Base-by-base conservation (phyloP, 768 basidiomycete genomes). In the Leccinum longicurvipes region DNA sequence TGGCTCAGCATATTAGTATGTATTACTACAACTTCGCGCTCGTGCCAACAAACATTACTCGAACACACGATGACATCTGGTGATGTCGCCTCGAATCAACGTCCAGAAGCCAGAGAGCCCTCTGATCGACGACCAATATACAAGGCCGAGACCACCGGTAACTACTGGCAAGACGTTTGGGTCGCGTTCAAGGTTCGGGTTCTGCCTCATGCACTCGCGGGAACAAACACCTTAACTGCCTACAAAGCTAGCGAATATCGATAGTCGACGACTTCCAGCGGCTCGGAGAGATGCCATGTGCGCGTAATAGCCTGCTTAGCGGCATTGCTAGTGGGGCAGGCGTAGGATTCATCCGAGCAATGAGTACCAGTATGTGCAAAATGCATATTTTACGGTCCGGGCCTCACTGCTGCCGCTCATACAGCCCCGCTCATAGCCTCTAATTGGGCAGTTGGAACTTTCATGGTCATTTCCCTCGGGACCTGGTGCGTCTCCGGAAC, bases 311-410 rank as follows among this genome's bases (percentile, higher is more conserved):
- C 65, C 72, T 93, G 34, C 72, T 93, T 60, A 81, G 79, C 50
- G 91, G 91, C 14, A 91, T 93, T 61, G 86, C 84, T n/a, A 84
- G 86, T 55, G 91, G 91, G 14, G 79, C 78, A 1, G 91, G 89
- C 1, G 80, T 93, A 53, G 91, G 91, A 19, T 75, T 87, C 53
- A 82, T 92, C 52, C 80, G 90, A 53, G 85, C 83, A 3, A 70
- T 91, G 63, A 80, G 80, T 63, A 72, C 82, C 11, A 75, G 90
- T 90, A 68, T 54, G 85, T 76, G 39, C 36, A 12, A 50, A 6
- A 54, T 39, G 47, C 23, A 51, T n/a, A 10, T 27, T 44, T 23
- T 15, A 46, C 24, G 24, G 17, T 34, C 17, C 47, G 36, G 15
- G 34, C 34, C 58, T 68, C 42, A 66, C 39, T 25, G 6, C 47